Percentiles rank a stretch among this genome's conserved stretches.
Evolutionary conservation across 2,329 filamentous ascomycete species (phyloP).

Genomic region (Aulographum hederae): DNA sequence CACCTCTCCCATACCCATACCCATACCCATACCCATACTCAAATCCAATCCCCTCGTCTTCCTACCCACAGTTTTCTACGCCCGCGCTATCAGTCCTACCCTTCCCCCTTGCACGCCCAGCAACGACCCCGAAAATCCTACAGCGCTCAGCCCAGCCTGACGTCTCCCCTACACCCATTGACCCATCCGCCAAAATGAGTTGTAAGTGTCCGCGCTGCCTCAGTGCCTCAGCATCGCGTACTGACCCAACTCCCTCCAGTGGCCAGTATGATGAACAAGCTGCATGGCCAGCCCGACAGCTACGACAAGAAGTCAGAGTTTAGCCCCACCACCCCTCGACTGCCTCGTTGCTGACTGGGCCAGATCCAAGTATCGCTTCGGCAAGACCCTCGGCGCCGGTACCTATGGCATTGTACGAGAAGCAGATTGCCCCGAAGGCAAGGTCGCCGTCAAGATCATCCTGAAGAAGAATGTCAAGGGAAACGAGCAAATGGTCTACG

Average conservation of each 20-base stretch:
- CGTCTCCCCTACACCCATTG: no score
- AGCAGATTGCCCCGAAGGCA: slow-evolving; percentile 65
- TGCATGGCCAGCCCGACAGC: slow-evolving; percentile 90
- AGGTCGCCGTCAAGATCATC: slow-evolving; percentile 97
- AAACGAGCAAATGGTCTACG: slow-evolving; percentile 97
- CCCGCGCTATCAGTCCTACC: no score
- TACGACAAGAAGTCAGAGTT: slow-evolving; percentile 84
- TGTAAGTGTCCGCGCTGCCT: not conserved
- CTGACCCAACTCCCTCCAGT: slow-evolving; percentile 39
- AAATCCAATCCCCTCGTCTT: no score
- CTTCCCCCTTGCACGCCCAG: no score
- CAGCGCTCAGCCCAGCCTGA: no score
- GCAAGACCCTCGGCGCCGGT: slow-evolving; percentile 81
- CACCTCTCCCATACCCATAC: no score
- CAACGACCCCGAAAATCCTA: no score
- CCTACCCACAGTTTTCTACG: no score
- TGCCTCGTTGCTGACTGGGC: slow-evolving; percentile 12
- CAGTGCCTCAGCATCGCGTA: not conserved
- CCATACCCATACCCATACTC: no score
- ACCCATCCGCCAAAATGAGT: not conserved
- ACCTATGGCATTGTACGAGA: slow-evolving; percentile 98
- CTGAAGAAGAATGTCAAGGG: slow-evolving; percentile 98
- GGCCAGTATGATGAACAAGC: slow-evolving; percentile 80
- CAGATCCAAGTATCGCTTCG: slow-evolving; percentile 79
- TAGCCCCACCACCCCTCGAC: slow-evolving; percentile 9